phyloP scores from a whole-genome alignment of 441 rosid species.

The Dalechampia spathulata region DNA sequence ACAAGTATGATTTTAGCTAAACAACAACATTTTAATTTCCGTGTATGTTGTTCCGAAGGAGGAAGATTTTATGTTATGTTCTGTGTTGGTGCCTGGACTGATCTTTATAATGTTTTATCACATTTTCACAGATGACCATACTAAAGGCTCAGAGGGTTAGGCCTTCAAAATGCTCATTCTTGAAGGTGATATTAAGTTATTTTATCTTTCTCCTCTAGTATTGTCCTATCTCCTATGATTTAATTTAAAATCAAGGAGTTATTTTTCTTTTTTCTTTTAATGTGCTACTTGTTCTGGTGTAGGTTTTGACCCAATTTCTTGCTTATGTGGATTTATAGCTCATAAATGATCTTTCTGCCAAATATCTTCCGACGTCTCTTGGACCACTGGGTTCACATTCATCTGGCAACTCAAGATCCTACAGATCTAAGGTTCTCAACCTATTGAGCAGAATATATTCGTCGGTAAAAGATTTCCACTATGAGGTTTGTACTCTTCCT shows the following conservation, averaged over 20 bases:
- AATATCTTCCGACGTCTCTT: constrained; percentile 26
- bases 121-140: constrained; percentile 40
- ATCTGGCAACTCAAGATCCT: constrained; percentile 20
- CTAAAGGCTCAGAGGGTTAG: constrained; percentile 34
- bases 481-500: constrained; percentile 48
- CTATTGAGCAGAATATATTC: constrained; percentile 36
- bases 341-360: constrained; percentile 25
- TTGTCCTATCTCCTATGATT: no score
- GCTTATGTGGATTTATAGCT: constrained; percentile 30
- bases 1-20: constrained; percentile 19
- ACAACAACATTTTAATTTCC: not conserved
- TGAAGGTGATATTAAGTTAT: constrained; percentile 60
- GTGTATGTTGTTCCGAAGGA: not conserved
- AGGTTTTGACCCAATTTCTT: constrained; percentile 7
- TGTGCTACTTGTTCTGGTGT: not conserved
- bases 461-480: constrained; percentile 50
- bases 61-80: not conserved
- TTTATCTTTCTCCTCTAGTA: no score
- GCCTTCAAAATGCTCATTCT: constrained; percentile 40
- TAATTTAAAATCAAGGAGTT: no score
- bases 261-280: no score
- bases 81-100: constrained; percentile 2
- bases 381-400: constrained; percentile 22
- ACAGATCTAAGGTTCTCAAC: constrained; percentile 25
- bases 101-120: not conserved